Evolutionary conservation across 371 early-diverging fungal species (phyloP), one percentile per base, ranked within the genome.

Genomic region (Haplosporangium sp.): DNA sequence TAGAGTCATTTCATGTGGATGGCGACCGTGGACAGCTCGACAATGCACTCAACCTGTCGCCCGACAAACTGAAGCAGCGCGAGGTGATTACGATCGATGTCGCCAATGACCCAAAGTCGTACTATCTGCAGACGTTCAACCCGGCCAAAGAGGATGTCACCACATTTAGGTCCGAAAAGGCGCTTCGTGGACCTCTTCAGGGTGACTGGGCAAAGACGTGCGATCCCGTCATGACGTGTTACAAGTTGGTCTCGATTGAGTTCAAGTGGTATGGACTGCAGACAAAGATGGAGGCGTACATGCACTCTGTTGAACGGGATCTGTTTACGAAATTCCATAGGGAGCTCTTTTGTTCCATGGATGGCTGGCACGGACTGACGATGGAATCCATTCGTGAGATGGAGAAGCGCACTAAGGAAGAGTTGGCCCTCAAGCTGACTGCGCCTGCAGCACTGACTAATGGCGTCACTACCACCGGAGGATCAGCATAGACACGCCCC

Each of bases 201-300:
- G 76, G 62, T 18, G 74, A 82, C 29, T 88, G 89, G 89, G 79
- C 68, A 54, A 59, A 88, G 71, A 87, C 79, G 0, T 88, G 86
- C 57, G 88, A 89, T 45, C 93, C 93, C 2, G 87, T 88, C 20
- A 93, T 93, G 93, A 92, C 92, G 3, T 92, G 92, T 74, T 93
- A 93, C 82, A 93, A 93, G 75, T 82, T 92, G 57, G 89, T 92
- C 16, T 91, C 90, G 40, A 90, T 87, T 46, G 92, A 93, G 72
- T 93, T 93, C 83, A 87, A 85, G 58, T 91, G 90, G 90, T 90
- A 89, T 67, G 91, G 91, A 0, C 57, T 92, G 48, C 92, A 92
- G 67, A 82, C 75, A 21, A 84, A 82, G 42, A 90, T 89, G 12
- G 93, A 93, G 72, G 70, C 83, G 1, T 86, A 64, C 41, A 76